Evolutionary conservation across 1,139 yeast species (phyloP).

Genomic region (Candida tropicalis): DNA sequence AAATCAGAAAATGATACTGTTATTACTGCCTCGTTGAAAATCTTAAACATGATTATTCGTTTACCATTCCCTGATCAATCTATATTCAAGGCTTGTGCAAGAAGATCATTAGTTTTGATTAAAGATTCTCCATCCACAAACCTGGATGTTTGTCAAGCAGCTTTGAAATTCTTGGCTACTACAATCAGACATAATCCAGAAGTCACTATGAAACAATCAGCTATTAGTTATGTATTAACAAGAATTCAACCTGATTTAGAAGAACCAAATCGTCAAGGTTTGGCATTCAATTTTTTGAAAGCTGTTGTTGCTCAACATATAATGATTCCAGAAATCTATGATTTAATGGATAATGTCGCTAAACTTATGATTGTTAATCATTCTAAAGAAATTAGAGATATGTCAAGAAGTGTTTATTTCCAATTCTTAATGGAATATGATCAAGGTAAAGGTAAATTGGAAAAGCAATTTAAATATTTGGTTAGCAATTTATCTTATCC

Average conservation of each 20-base stretch:
- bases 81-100: slow-evolving; percentile 59
- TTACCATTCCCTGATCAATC: slow-evolving; percentile 63
- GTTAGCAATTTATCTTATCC: slow-evolving; percentile 86
- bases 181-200: slow-evolving; percentile 71
- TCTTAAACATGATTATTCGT: slow-evolving; percentile 61
- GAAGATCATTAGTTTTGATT: slow-evolving; percentile 65
- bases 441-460: slow-evolving; percentile 85
- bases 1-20: slow-evolving; percentile 74
- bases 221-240: slow-evolving; percentile 74
- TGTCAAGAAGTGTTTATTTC: slow-evolving; percentile 81
- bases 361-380: slow-evolving; percentile 91
- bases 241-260: slow-evolving; percentile 85
- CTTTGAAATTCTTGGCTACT: slow-evolving; percentile 73
- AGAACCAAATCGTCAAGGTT: slow-evolving; percentile 87
- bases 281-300: slow-evolving; percentile 82
- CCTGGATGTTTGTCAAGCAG: slow-evolving; percentile 79
- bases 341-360: slow-evolving; percentile 79
- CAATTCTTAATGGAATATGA: slow-evolving; percentile 93
- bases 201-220: slow-evolving; percentile 66
- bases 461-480: slow-evolving; percentile 79
- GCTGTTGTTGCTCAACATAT: slow-evolving; percentile 74
- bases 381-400: slow-evolving; percentile 78
- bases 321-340: slow-evolving; percentile 87
- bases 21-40: slow-evolving; percentile 64
- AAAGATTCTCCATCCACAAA: slow-evolving; percentile 79